phyloP scores from a whole-genome alignment of 768 basidiomycete species.

The Auriscalpium orientale region DNA sequence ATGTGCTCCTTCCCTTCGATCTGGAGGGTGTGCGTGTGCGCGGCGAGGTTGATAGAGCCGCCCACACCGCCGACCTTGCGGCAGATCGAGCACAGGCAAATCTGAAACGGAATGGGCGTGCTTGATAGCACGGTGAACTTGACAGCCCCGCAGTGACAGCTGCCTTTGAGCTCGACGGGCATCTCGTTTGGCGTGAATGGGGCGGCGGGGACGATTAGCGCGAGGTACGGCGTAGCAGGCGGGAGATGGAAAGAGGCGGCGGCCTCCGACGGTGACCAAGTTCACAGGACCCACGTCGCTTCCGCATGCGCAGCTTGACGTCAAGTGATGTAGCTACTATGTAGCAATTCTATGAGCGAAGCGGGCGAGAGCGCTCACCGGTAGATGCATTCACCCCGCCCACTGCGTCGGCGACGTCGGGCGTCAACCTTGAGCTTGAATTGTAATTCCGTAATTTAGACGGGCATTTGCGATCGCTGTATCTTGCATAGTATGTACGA shows the following conservation, averaged over 20 bases:
- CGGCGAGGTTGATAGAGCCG: conserved; percentile 63
- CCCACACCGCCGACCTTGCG: conserved; percentile 62
- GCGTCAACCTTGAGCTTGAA: too few relatives aligned
- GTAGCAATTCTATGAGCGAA: too few relatives aligned
- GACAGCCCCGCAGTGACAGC: conserved; percentile 30
- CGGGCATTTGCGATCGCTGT: too few relatives aligned
- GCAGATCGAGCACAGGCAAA: conserved; percentile 64
- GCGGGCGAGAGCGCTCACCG: too few relatives aligned
- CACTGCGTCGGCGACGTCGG: too few relatives aligned
- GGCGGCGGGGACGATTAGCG: too few relatives aligned
- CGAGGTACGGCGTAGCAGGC: too few relatives aligned
- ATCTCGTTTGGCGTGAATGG: conserved; percentile 22
- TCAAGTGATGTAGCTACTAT: neutral
- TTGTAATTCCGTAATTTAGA: too few relatives aligned
- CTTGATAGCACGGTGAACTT: conserved; percentile 33
- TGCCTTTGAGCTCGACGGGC: conserved; percentile 44
- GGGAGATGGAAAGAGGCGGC: too few relatives aligned
- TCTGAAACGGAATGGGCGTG: conserved; percentile 58
- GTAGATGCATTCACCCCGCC: too few relatives aligned
- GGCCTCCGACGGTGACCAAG: neutral
- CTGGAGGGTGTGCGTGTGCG: conserved; percentile 40
- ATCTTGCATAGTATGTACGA: too few relatives aligned
- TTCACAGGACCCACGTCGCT: neutral
- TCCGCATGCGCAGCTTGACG: neutral
- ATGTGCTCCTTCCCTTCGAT: conserved; percentile 48